phyloP scores from a whole-genome alignment of 352 stramenopile species.

The Aphanomyces cochlioides region DNA sequence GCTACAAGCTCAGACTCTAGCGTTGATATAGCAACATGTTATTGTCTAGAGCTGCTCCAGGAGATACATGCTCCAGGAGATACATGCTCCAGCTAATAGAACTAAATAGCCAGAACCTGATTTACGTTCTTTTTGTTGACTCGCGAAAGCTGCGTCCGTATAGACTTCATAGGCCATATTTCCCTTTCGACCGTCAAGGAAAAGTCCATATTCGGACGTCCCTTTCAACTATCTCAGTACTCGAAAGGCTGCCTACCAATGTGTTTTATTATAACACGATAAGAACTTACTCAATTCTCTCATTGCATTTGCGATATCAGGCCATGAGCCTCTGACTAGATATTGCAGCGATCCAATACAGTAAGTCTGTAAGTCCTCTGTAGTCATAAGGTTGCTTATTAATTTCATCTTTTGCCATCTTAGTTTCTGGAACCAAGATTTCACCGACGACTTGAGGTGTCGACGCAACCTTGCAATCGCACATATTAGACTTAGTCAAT shows the following conservation, averaged over 20 bases:
- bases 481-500: slow-evolving; percentile 10
- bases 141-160: background rate
- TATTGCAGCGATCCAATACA: slow-evolving; percentile 38
- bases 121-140: slow-evolving; percentile 28
- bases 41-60: slow-evolving; percentile 24
- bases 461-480: slow-evolving; percentile 13
- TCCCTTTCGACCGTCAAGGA: background rate
- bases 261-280: slow-evolving; percentile 36
- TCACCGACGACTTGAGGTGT: slow-evolving; percentile 29
- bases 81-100: slow-evolving; percentile 19
- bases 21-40: background rate
- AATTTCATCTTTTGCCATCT: slow-evolving; percentile 31
- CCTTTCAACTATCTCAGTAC: slow-evolving; percentile 33
- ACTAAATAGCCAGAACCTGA: slow-evolving; percentile 29
- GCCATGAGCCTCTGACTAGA: slow-evolving; percentile 32
- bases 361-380: too few relatives aligned
- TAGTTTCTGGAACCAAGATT: slow-evolving; percentile 30
- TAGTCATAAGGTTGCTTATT: slow-evolving; percentile 21
- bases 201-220: slow-evolving; percentile 19
- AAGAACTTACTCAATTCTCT: slow-evolving; percentile 36
- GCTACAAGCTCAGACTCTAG: background rate
- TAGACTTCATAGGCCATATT: slow-evolving; percentile 6
- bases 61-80: slow-evolving; percentile 29
- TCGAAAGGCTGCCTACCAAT: slow-evolving; percentile 33
- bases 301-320: slow-evolving; percentile 38